Evolutionary conservation across 192 early-diverging fungal species (phyloP), one percentile per base, ranked within the genome.

Genomic region (Coemansia sp.): DNA sequence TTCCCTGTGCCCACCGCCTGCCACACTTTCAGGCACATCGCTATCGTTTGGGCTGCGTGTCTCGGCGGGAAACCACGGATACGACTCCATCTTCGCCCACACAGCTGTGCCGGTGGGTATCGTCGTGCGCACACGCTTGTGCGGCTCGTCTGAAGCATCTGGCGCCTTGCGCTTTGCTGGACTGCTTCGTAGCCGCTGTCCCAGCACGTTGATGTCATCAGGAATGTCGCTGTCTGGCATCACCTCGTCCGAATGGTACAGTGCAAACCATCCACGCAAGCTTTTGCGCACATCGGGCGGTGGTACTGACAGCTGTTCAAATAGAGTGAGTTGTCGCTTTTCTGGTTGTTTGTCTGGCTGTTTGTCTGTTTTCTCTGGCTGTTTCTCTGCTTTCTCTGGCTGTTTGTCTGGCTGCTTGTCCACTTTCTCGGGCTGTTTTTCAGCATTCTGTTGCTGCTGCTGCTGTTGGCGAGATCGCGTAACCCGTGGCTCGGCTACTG

Each of bases 31-130:
- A 0, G 82, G 76, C 1, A 75, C 71, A 1, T 50, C 45, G 0
- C 43, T 22, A 49, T 63, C 67, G 3, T 47, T 50, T 22, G 66
- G 50, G 19, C 58, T 52, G 22, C 60, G 64, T 45, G 72, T 61
- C 19, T 77, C 71, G 11, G 74, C 78, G 0, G 82, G 82, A 37
- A 81, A 81, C 78, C 78, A 81, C 38, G 82, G 74, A 9, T 64
- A 77, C 27, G 62, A 68, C 13, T 60, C 39, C 59, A 68, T 70
- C 38, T 77, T 76, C 6, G 74, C 82, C 82, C 82, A 84, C 39
- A 84, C 78, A 4, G 56, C 39, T 3, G 64, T 74, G 16, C 82
- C 73, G 27, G 0, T 4, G 56, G 41, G n/a, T 66, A 69, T 13
- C 1, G 4, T 1, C 48, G n/a, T 47, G 63, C 37, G 16, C 57